Base-by-base conservation (phyloP, 306 rosid genomes). In the Lablab purpureus region DNA sequence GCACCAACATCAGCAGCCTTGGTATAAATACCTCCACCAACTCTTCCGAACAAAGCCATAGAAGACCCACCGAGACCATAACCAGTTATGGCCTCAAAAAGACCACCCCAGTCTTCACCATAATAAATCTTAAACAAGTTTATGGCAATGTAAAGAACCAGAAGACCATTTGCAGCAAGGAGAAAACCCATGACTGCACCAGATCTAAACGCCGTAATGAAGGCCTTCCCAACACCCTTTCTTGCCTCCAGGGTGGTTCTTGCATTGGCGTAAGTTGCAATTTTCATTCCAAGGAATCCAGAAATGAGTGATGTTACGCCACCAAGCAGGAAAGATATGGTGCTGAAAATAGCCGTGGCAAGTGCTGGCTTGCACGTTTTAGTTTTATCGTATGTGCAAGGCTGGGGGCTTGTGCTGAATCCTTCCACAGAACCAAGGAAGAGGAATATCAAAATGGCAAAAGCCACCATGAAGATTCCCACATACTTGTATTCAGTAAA, bases 1-100 rank as follows among this genome's bases (percentile, higher is more conserved):
- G 98, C 99, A 85, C 98, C 99, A 64, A 95, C 98, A 91, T 91
- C 98, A 64, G 99, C 98, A 83, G 99, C 99, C 84, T 95, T 95
- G 18, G 98, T 93, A 43, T 95, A 95, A 90, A 95, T 95, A 76
- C 98, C 99, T 67, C 99, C 99, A 71, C 90, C 98, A 87, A 95
- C 99, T 91, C 99, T 89, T 14, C 99, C 98, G 60, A 93, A 93
- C 71, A 95, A 89, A 86, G 99, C 99, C 99, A 95, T 93, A 71
- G 97, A 95, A 68, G 99, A 95, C 70, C 98, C 99, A 11, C 99
- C 99, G 64, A 95, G 98, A 79, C 97, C 99, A 88, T 93, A 95
- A 21, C 99, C 99, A 76, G 98, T 95, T 49, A 95, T 93, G 71
- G 99, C 86, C 92, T 95, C 99, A 41, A 91, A 95, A 71, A 95